These are phyloP conservation scores for Antitrichia curtipendula DNA, from an alignment of 225 moss, liverwort and hornwort genomes.

Conservation along the genomic window DNA sequence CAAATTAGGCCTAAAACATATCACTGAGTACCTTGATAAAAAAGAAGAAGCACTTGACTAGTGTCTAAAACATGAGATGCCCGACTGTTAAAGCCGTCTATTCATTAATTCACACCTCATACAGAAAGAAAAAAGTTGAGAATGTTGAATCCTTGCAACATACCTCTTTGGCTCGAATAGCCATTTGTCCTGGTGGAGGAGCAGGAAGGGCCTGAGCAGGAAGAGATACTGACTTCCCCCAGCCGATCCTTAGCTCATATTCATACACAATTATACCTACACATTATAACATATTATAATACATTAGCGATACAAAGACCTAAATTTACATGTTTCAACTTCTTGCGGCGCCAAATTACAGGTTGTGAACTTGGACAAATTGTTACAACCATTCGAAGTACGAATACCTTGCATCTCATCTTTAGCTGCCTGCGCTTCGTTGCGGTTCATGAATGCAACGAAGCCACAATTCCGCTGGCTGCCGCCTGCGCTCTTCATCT, in stretches of 20 bases:
- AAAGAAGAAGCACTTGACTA: slow-evolving; percentile 1
- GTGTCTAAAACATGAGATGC: background rate
- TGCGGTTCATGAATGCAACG: slow-evolving; percentile 98
- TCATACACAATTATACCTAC: slow-evolving; percentile 96
- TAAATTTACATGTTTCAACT: background rate
- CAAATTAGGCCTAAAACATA: background rate
- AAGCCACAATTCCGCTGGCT: slow-evolving; percentile 98
- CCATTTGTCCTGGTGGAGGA: slow-evolving; percentile 99
- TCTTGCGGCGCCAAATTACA: background rate
- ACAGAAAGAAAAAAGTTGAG: background rate
- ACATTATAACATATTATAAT: background rate
- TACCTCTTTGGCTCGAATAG: slow-evolving; percentile 97
- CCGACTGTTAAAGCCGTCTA: background rate
- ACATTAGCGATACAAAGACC: background rate
- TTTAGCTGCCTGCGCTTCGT: slow-evolving; percentile 79
- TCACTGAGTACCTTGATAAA: background rate
- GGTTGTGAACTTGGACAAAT: background rate
- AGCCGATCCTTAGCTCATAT: slow-evolving; percentile 94
- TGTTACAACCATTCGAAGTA: slow-evolving; percentile 1
- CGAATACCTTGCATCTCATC: slow-evolving; percentile 40
- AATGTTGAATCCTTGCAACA: slow-evolving; percentile 2
- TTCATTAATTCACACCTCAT: background rate
- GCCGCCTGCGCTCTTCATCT: slow-evolving; percentile 98
- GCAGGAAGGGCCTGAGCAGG: slow-evolving; percentile 99
- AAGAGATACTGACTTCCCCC: slow-evolving; percentile 98